These are phyloP conservation scores for Boletus vinaceobasis DNA, from an alignment of 768 basidiomycete genomes.

Conservation along the genomic window DNA sequence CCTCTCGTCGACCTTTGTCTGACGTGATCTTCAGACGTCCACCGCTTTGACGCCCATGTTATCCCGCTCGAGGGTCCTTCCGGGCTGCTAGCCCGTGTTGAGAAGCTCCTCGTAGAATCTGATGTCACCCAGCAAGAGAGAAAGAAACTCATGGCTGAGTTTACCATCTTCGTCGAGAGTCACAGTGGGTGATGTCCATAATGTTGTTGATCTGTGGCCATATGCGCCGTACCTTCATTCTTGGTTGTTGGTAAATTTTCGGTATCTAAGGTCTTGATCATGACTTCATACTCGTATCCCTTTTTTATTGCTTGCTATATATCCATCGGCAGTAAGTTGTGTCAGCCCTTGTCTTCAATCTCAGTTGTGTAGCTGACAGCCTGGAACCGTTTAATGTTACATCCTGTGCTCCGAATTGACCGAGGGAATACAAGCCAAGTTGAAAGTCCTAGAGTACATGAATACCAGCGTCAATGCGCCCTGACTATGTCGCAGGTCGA, in stretches of 20 bases:
- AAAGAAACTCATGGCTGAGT: constrained; percentile 51
- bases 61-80: constrained; percentile 74
- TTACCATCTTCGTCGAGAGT: constrained; percentile 52
- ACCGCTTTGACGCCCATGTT: constrained; percentile 68
- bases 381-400: constrained; percentile 13
- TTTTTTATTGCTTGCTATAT: constrained; percentile 18
- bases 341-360: constrained; percentile 13
- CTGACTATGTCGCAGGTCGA: constrained; percentile 61
- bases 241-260: constrained; percentile 27
- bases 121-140: constrained; percentile 48
- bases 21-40: constrained; percentile 50
- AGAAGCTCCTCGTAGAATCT: constrained; percentile 52
- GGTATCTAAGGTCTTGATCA: constrained; percentile 19
- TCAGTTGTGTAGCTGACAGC: constrained; percentile 1
- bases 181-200: constrained; percentile 21
- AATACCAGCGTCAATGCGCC: background rate
- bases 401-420: background rate
- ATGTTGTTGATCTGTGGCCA: background rate
- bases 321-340: constrained; percentile 7
- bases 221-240: constrained; percentile 2
- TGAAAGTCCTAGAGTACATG: constrained; percentile 10
- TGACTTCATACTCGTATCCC: constrained; percentile 13
- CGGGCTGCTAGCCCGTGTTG: constrained; percentile 65
- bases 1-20: constrained; percentile 5
- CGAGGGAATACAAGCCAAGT: background rate